phyloP scores from a whole-genome alignment of 179 eudicot species.

The Corrigiola litoralis region DNA sequence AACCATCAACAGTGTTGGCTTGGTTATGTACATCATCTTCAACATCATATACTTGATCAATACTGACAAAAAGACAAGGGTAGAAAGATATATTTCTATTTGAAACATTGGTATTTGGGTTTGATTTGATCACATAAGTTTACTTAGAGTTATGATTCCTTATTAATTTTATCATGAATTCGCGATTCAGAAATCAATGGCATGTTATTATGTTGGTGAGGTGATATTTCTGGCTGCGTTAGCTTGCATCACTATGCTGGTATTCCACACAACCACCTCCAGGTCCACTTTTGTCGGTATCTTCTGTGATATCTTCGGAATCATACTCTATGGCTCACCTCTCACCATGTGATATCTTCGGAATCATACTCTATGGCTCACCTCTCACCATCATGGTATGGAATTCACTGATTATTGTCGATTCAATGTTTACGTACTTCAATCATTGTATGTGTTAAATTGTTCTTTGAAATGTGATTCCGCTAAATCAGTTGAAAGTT shows the following conservation, averaged over 20 bases:
- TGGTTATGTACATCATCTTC: slow-evolving; percentile 35
- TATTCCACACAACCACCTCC: slow-evolving; percentile 8
- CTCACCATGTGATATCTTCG: slow-evolving; percentile 35
- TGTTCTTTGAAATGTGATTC: neutral
- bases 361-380: slow-evolving; percentile 36
- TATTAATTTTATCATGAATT: neutral
- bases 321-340: slow-evolving; percentile 44
- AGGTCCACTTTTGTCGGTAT: slow-evolving; percentile 40
- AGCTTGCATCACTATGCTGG: slow-evolving; percentile 10
- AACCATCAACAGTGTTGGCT: slow-evolving; percentile 56
- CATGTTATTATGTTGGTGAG: slow-evolving; percentile 1
- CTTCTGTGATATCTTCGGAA: slow-evolving; percentile 34
- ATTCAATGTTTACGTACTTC: neutral
- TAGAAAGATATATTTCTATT: slow-evolving; percentile 4
- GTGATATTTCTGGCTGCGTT: slow-evolving; percentile 6
- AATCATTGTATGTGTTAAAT: neutral
- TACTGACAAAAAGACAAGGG: slow-evolving; percentile 41
- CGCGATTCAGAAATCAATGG: slow-evolving; percentile 11
- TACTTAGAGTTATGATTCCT: neutral
- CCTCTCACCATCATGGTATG: slow-evolving; percentile 48
- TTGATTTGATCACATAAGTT: too few species aligned
- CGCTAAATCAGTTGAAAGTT: slow-evolving; percentile 32
- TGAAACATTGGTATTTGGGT: too few species aligned
- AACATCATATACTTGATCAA: slow-evolving; percentile 39
- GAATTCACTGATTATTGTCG: neutral